Evolutionary conservation across 306 rosid genomes (phyloP), one percentile per base, ranked within the genome.

Genomic region (Psophocarpus tetragonolobus): DNA sequence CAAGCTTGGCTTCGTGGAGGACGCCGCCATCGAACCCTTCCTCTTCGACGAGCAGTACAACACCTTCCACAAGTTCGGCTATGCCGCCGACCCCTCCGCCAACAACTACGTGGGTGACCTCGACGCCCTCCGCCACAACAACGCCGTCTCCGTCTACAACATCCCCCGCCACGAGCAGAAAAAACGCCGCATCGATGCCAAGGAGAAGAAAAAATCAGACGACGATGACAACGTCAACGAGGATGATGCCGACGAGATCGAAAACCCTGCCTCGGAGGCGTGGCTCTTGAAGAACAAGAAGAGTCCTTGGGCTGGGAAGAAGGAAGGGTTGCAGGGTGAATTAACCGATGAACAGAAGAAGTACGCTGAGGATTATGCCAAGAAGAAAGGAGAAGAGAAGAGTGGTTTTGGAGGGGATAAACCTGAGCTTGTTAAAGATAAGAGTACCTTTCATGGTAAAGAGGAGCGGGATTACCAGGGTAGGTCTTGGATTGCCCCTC

Each of bases 401-500:
- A 87, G 80, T 65, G 88, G 90, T 11, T 86, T 83, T 64, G 95
- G 87, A 13, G 93, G 89, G 7, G 99, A 96, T 0, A 96, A 96
- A 69, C 89, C 47, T 6, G 99, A 93, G 87, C 80, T 13, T 77
- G 89, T 87, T 24, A 79, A 79, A 5, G 99, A 96, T 48, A 96
- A 91, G 89, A 96, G 91, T 29, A 90, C 97, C 3, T 96, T 96
- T 47, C 99, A 96, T 71, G 98, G 99, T 0, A 93, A 96, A 50
- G 98, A 96, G 57, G 99, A 92, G 83, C 91, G 81, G 80, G 99
- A 96, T 79, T 96, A 96, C 70, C 99, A 96, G 77, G 99, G 99
- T 4, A 88, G 98, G 91, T 91, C 99, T 64, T 96, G 98, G 99
- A 96, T 96, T 83, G 94, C 96, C 0, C 83, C 96, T 9, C 98